Base-by-base conservation (phyloP, 2,329 filamentous ascomycete genomes). In the Pseudogymnoascus sp. region DNA sequence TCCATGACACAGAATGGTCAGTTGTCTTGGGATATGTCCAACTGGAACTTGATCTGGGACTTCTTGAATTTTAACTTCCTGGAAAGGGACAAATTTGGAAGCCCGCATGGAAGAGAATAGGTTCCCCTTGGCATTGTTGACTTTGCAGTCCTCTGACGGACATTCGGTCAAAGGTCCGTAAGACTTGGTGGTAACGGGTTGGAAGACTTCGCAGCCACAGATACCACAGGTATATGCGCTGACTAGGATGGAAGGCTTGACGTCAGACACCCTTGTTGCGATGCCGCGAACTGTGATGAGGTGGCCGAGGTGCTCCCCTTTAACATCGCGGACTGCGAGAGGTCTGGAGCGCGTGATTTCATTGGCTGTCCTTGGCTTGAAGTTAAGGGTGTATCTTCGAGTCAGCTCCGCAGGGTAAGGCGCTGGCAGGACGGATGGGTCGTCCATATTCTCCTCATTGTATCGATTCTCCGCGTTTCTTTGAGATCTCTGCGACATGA, bases 31-130 rank as follows among this genome's bases (percentile, higher is more conserved):
- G 70, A 99, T 99, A 74, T 99, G 95, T 60, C 95, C 95, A 67
- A 99, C 96, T 6, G 95, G 95, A 0, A 99, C 95, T 75, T 99
- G 95, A 74, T 99, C 95, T n/a, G 95, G 92, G 86, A 97, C 91
- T 75, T 99, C 95, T 77, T 99, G 95, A 63, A 99, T 92, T 79
- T 97, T 97, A 77, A 97, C 87, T 76, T 99, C 95, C 76, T 99
- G 95, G 80, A 99, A 99, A 3, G 95, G 92, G 71, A 96, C 79
- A 73, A 97, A 99, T 72, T 97, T 99, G 61, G 93, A 97, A 0
- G 93, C 95, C 70, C 95, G 85, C n/a, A 93, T 96, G 0, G 93
- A 97, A 38, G 96, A 86, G 75, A 96, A 93, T 40, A 99, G 83
- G 75, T 97, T 91, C 16, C 95, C 95, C 76, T 95, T 96, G 69